Base-by-base conservation (phyloP, 371 early-diverging fungal genomes). In the Haplosporangium sp. region DNA sequence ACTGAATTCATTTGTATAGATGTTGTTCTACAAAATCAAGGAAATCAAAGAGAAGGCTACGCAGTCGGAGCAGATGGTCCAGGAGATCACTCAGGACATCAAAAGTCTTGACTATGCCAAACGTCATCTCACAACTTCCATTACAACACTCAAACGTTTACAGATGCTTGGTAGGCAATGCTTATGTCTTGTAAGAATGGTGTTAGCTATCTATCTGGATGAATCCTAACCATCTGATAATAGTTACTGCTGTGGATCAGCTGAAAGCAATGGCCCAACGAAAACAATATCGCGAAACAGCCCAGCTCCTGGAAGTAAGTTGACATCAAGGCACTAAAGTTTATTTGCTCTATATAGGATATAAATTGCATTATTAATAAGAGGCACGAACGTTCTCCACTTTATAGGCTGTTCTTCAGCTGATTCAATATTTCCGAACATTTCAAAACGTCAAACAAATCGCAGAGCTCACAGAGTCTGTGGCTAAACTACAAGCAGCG, bases 71-170 rank as follows among this genome's bases (percentile, higher is more conserved):
- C 85, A 89, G 4, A 93, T 92, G 90, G 98, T 98, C 0, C 92
- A 93, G 57, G 96, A 96, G 63, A 97, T 98, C 56, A 98, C 99
- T 10, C 90, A 92, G 69, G 99, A 98, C 69, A 97, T 98, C 69
- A 96, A 96, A 83, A 89, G 93, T 4, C 85, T 98, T 20, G 99
- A 98, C 83, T 92, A 90, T 71, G 96, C 97, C 56, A 98, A 98
- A 76, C 89, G 93, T 55, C 96, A 98, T 72, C 84, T 98, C 68
- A 93, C 94, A 1, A 81, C 84, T 34, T 90, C 96, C 1, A 94
- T 96, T 9, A 93, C 94, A 0, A 90, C 94, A 1, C 85, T 97
- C 35, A 92, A 93, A 69, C 87, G 96, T 69, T 85, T 97, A 19
- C 96, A 96, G 74, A 95, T 97, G 95, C 86, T 97, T 53, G 91